phyloP scores from a whole-genome alignment of 768 basidiomycete genomes.

The Agaricus blazei region DNA sequence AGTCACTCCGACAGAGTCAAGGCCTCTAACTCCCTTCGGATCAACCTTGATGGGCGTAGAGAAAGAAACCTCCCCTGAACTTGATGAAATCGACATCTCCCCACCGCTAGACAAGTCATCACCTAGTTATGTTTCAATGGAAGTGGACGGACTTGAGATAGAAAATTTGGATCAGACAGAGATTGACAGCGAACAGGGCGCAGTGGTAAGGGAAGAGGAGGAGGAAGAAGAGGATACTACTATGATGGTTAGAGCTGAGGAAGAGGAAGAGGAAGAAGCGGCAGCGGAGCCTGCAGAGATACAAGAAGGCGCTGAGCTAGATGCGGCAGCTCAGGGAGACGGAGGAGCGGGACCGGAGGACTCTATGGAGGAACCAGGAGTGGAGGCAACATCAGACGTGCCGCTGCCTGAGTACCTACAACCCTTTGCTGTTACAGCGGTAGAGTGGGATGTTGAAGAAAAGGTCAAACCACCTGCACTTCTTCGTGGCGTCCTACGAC shows the following conservation, averaged over 20 bases:
- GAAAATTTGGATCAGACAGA: slow-evolving; percentile 22
- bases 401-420: slow-evolving; percentile 53
- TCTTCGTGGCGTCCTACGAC: slow-evolving; percentile 82
- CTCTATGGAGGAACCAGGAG: neutral
- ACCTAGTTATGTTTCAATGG: neutral
- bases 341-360: slow-evolving; percentile 7
- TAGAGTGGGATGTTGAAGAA: slow-evolving; percentile 58
- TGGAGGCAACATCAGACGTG: slow-evolving; percentile 13
- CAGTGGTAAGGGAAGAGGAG: neutral
- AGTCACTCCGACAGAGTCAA: neutral
- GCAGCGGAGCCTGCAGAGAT: slow-evolving; percentile 24
- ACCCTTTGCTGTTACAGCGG: slow-evolving; percentile 65
- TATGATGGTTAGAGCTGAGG: slow-evolving; percentile 8
- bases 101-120: too few species aligned
- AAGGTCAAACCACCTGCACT: slow-evolving; percentile 65
- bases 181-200: slow-evolving; percentile 24
- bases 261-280: slow-evolving; percentile 26
- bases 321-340: slow-evolving; percentile 7
- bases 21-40: too few species aligned
- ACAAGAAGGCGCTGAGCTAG: slow-evolving; percentile 21
- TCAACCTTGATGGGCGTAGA: neutral
- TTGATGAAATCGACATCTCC: neutral
- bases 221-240: slow-evolving; percentile 14
- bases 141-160: slow-evolving; percentile 7
- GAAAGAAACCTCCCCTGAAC: neutral